Conservation (phyloP, 257 asterid genomes). For the Knoxia roxburghii region DNA sequence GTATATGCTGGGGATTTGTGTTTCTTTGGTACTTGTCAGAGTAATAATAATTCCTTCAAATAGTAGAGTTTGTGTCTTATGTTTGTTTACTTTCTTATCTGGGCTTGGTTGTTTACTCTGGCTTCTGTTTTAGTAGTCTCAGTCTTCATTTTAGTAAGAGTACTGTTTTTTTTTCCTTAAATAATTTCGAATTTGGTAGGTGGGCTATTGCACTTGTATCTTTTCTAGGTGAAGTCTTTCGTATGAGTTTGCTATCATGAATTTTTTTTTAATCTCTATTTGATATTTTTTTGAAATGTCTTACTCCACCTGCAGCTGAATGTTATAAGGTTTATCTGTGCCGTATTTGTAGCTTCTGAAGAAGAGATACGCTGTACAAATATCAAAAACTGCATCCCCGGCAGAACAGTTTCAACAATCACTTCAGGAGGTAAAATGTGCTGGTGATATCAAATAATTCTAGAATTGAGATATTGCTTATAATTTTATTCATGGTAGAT, state of each 20-base stretch:
- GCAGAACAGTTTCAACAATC: constrained; percentile 63
- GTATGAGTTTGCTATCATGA: not conserved
- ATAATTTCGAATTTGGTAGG: not conserved
- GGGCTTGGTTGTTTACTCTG: not conserved
- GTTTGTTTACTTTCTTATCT: not conserved
- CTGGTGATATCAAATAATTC: not conserved
- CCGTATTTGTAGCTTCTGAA: constrained; percentile 74
- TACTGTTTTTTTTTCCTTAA: not conserved
- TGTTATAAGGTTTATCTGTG: constrained; percentile 57
- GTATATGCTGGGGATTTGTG: not conserved
- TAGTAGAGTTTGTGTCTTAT: not conserved
- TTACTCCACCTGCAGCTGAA: constrained; percentile 51
- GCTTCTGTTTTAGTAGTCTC: not conserved
- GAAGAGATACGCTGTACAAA: constrained; percentile 59
- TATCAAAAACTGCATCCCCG: constrained; percentile 54
- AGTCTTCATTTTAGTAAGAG: not conserved
- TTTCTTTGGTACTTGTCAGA: too few species aligned
- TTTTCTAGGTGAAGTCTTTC: not conserved
- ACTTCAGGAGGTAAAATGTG: constrained; percentile 52
- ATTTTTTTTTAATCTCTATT: not conserved
- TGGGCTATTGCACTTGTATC: not conserved
- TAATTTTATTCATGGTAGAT: not conserved
- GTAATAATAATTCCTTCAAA: not conserved
- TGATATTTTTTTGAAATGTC: constrained; percentile 40
- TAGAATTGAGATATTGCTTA: not conserved